Base-by-base conservation (phyloP, 192 early-diverging fungal species). In the Umbelopsis isabellina region DNA sequence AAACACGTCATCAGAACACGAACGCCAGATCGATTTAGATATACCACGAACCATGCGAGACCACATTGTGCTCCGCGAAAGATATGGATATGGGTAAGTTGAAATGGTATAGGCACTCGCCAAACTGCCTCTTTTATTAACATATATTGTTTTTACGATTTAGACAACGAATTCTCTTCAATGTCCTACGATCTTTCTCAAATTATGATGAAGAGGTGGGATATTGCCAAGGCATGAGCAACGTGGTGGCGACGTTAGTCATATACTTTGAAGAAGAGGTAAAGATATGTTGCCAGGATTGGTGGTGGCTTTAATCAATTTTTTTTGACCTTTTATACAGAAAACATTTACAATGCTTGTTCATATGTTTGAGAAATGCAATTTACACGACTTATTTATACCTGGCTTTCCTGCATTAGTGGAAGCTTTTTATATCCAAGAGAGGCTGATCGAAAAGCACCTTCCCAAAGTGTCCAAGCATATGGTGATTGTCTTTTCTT, bases 151-250 rank as follows among this genome's bases (percentile, higher is more conserved):
- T 41, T 5, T 0, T 49, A 13, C n/a, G n/a, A n/a, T 27, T 22
- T 73, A 87, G 92, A 11, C 93, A 95, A 80, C 85, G 88, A 61
- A 72, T 83, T n/a, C 79, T 95, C 47, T 92, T 93, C 70, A 90
- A 93, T 69, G 87, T 95, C 2, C 68, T 94, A 22, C 86, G 91
- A 66, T 92, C 93, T 3, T 94, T 94, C 70, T 83, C 88, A 3
- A 76, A 87, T 46, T 94, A 89, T 69, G 92, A 95, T 75, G 53
- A 79, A 23, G 86, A 91, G 65, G 86, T 95, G 55, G 94, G 94
- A 46, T 95, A 95, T 69, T 95, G 94, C 70, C 94, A 95, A 81
- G 94, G 94, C 7, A 91, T 95, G 77, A 84, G 92, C 3, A 94
- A 91, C 73, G 79, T 95, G 21, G 91, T 86, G 0, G 91, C 92